These are phyloP conservation scores for Fusarium nelsonii DNA, from an alignment of 2,329 filamentous ascomycete genomes.

Conservation along the genomic window DNA sequence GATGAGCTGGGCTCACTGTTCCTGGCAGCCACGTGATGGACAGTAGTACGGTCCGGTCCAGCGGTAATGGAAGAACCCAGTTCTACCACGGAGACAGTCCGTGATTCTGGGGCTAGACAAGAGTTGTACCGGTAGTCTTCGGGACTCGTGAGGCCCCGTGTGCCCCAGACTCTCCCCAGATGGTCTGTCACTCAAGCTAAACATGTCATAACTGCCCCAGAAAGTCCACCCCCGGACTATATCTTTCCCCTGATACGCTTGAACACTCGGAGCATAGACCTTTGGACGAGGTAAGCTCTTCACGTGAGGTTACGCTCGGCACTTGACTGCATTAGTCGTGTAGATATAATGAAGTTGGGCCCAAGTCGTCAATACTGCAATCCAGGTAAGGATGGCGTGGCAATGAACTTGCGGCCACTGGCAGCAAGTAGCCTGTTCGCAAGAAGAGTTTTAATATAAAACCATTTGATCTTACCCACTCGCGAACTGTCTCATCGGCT, in stretches of 20 bases:
- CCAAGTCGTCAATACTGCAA: too few relatives aligned
- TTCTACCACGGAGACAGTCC: constrained; percentile 6
- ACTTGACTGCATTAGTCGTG: background rate
- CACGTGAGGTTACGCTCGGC: background rate
- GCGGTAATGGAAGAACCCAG: background rate
- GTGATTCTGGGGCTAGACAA: constrained; percentile 5
- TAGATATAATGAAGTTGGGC: too few relatives aligned
- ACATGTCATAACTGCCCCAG: background rate
- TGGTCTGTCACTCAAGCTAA: constrained; percentile 1
- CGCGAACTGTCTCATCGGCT: too few relatives aligned
- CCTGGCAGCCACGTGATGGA: constrained; percentile 9
- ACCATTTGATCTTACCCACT: too few relatives aligned
- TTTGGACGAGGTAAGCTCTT: background rate
- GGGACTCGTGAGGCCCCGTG: constrained; percentile 9
- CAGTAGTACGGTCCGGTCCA: constrained; percentile 4
- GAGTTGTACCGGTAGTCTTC: constrained; percentile 25
- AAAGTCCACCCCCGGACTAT: background rate
- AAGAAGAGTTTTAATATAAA: too few relatives aligned
- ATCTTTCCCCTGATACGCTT: background rate
- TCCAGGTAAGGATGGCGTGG: too few relatives aligned
- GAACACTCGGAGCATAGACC: background rate
- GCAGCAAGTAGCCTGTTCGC: too few relatives aligned
- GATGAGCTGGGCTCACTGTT: constrained; percentile 7
- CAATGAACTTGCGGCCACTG: too few relatives aligned
- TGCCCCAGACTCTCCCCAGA: constrained; percentile 34